Percentiles rank a stretch among this genome's conserved stretches.
Conservation (phyloP, 2,329 filamentous ascomycete genomes). For the Nannizziopsis barbatae region DNA sequence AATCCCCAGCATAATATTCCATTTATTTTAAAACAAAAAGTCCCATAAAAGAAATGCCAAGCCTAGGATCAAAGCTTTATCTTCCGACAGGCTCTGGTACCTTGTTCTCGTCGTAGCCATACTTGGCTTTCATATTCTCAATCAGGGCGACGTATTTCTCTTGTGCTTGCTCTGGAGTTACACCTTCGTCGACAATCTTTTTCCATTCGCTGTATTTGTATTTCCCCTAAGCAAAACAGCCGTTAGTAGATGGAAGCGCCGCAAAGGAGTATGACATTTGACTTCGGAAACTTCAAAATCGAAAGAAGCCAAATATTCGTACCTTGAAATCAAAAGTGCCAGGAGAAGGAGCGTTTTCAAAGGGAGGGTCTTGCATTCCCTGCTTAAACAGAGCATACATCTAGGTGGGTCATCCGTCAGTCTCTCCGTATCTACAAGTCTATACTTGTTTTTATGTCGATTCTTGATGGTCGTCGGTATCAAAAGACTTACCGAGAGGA, state of each 20-base stretch:
- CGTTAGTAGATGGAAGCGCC: constrained; percentile 13
- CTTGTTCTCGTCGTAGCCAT: constrained; percentile 37
- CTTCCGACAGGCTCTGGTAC: constrained; percentile 16
- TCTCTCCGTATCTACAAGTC: neutral
- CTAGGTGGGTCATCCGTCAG: constrained; percentile 14
- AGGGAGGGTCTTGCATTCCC: constrained; percentile 23
- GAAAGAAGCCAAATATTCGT: constrained; percentile 10
- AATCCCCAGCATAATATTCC: neutral
- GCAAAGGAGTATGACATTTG: constrained; percentile 12
- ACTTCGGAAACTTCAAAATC: constrained; percentile 19
- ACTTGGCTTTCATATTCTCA: constrained; percentile 57
- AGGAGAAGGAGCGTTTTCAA: constrained; percentile 23
- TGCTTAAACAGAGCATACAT: constrained; percentile 35
- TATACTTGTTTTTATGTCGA: neutral
- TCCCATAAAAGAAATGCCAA: neutral
- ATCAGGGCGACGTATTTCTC: constrained; percentile 63
- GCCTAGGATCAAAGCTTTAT: neutral
- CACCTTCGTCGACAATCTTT: constrained; percentile 52
- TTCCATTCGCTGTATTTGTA: constrained; percentile 72
- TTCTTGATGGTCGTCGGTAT: neutral
- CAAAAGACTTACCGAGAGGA: constrained; percentile 23
- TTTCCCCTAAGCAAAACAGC: constrained; percentile 49
- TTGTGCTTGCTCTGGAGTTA: constrained; percentile 58
- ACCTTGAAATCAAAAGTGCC: constrained; percentile 35
- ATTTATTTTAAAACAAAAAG: neutral